Conservation (phyloP, 2,329 filamentous ascomycete species). For the Colletotrichum eleusines region DNA sequence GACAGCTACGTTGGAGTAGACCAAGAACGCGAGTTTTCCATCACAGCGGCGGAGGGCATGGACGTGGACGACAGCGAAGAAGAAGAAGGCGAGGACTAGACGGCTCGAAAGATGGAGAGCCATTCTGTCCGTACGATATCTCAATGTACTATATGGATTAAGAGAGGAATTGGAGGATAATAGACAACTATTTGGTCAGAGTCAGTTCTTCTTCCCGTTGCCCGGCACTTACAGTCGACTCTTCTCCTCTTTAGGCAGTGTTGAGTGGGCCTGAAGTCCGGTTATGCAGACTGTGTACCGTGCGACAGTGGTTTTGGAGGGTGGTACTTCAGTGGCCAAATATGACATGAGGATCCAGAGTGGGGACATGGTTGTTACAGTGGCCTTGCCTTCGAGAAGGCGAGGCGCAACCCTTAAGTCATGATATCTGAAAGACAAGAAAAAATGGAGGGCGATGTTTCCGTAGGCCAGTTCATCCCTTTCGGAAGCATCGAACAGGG, state of each 20-base stretch:
- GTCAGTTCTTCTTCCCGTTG: conserved; percentile 12
- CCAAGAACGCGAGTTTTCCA: conserved; percentile 90
- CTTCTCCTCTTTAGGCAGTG: conserved; percentile 46
- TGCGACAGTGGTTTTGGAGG: conserved; percentile 48
- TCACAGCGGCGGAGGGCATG: conserved; percentile 91
- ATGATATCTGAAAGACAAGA: background rate
- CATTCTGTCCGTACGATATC: conserved; percentile 30
- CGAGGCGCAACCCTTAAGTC: conserved; percentile 8
- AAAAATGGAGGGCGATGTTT: conserved; percentile 1
- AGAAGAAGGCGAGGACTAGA: conserved; percentile 75
- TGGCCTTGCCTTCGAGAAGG: background rate
- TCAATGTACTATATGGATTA: conserved; percentile 39
- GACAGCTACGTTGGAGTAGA: conserved; percentile 98
- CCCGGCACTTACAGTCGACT: background rate
- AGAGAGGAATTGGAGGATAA: conserved; percentile 35
- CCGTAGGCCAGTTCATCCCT: background rate
- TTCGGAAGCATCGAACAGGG: background rate
- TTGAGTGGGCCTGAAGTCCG: conserved; percentile 48
- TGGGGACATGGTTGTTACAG: conserved; percentile 1
- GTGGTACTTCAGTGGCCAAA: conserved; percentile 30
- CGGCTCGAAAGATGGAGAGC: conserved; percentile 12
- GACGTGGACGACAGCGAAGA: conserved; percentile 93
- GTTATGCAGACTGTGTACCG: conserved; percentile 48
- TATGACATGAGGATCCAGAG: conserved; percentile 17
- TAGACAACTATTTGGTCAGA: conserved; percentile 33